Evolutionary conservation across 805 yeast species (phyloP), one percentile per base, ranked within the genome.

Genomic region (Lipomyces lipofer): DNA sequence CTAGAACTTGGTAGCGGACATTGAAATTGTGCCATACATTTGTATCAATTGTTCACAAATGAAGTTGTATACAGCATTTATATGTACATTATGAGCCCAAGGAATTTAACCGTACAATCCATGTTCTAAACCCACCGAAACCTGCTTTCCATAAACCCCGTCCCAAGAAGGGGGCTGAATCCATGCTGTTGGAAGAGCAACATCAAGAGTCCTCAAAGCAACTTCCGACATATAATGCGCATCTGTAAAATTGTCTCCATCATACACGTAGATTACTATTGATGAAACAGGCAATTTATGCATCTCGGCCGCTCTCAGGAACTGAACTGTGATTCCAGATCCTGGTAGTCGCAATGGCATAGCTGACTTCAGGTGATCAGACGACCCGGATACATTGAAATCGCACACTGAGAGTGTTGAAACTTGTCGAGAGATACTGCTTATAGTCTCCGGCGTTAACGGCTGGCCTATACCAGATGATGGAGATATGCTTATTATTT

Each of bases 231-330:
- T 69, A 8, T 66, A 58, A 40, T 73, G 73, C 6, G 95, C 94
- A 67, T 90, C 96, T 19, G 69, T 66, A 27, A 84, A 78, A 68
- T 92, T 92, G 69, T 91, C 97, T 30, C 98, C 97, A 67, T 91
- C 97, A 69, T 88, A 89, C 1, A 85, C 95, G 66, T 77, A 83
- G 15, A 80, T 74, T 9, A 80, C 79, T n/a, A 80, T 57, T 3
- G 78, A 77, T n/a, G 65, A 68, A 19, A 75, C 66, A 7, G 36
- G 47, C 5, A 50, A 24, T 5, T 44, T 43, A 6, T 38, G 7
- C 3, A 36, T 22, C 39, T 44, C 17, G 1, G 58, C 54, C 27
- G n/a, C 47, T 38, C 21, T 29, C 17, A 69, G 51, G 10, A 69
- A 63, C 21, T 65, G 71, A 3, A 62, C 47, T 3, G 64, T 59